Evolutionary conservation across 129 eudicot species (phyloP).

Genomic region (Lactuca saligna): DNA sequence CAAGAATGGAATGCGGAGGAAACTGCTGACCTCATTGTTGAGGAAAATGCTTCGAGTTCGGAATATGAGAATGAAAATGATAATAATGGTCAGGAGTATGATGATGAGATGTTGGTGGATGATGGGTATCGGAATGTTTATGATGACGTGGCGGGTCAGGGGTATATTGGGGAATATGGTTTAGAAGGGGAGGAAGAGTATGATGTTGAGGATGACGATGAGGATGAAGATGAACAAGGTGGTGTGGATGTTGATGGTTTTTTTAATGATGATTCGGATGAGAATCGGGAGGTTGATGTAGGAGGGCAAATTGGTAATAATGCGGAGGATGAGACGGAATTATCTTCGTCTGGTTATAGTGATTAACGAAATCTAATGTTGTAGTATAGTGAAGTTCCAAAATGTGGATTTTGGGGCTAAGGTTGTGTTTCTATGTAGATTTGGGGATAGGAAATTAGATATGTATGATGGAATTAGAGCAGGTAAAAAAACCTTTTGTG

Average conservation of each 20-base stretch:
- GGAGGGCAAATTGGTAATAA: slow-evolving; percentile 44
- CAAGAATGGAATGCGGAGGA: slow-evolving; percentile 51
- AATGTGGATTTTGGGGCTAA: slow-evolving; percentile 40
- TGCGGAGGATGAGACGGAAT: slow-evolving; percentile 46
- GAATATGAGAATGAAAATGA: slow-evolving; percentile 54
- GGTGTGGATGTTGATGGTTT: slow-evolving; percentile 58
- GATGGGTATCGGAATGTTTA: slow-evolving; percentile 36
- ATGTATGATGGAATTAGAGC: slow-evolving; percentile 25
- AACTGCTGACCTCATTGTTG: slow-evolving; percentile 31
- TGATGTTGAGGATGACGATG: slow-evolving; percentile 21
- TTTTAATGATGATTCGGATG: slow-evolving; percentile 57
- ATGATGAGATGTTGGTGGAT: slow-evolving; percentile 37
- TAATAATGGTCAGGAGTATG: slow-evolving; percentile 47
- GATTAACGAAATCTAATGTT: slow-evolving; percentile 33
- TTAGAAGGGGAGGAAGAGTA: slow-evolving; percentile 41
- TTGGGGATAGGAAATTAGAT: slow-evolving; percentile 14
- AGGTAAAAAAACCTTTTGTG: slow-evolving; percentile 32
- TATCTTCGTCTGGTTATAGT: slow-evolving; percentile 65
- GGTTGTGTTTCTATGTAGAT: slow-evolving; percentile 34
- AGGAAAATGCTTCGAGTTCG: slow-evolving; percentile 52
- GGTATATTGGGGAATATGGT: slow-evolving; percentile 36
- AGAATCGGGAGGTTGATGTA: slow-evolving; percentile 29
- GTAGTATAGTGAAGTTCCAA: slow-evolving; percentile 41
- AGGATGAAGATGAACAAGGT: slow-evolving; percentile 48
- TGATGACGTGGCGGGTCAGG: slow-evolving; percentile 12